Percentiles rank a stretch among this genome's conserved stretches.
Conservation (phyloP, 768 basidiomycete species). For the Trametes elegans region DNA sequence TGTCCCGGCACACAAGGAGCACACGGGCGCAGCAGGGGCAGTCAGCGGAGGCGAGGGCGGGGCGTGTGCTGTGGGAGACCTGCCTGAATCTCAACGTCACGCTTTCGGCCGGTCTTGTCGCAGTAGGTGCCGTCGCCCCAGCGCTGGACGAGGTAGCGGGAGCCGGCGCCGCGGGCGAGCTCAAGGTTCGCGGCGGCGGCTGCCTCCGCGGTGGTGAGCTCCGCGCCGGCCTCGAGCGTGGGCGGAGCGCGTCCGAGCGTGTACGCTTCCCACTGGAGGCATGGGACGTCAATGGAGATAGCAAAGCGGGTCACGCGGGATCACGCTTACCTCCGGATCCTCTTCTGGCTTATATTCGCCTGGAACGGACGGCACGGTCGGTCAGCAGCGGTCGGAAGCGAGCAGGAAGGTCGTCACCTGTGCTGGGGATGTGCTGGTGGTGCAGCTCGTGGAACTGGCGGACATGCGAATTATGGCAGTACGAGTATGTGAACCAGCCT, state of each 20-base stretch:
- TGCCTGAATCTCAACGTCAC: conserved; percentile 96
- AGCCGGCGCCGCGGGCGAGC: conserved; percentile 75
- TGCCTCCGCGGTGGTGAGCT: conserved; percentile 63
- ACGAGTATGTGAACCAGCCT: conserved; percentile 97
- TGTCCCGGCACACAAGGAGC: not conserved
- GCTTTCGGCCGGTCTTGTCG: conserved; percentile 84
- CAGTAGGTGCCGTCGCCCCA: conserved; percentile 92
- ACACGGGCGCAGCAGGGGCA: not conserved
- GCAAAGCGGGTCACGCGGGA: conserved; percentile 23
- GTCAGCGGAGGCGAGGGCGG: not conserved
- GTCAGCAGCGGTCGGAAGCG: conserved; percentile 8
- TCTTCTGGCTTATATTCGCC: conserved; percentile 79
- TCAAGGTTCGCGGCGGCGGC: conserved; percentile 70
- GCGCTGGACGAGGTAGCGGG: conserved; percentile 88
- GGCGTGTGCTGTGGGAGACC: conserved; percentile 26
- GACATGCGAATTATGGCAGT: conserved; percentile 92
- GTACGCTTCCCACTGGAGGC: conserved; percentile 68
- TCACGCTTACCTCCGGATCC: conserved; percentile 69
- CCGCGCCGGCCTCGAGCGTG: conserved; percentile 56
- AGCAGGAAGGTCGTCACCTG: conserved; percentile 46
- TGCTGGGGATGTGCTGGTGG: conserved; percentile 58
- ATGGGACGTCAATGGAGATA: conserved; percentile 20
- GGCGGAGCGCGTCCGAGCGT: conserved; percentile 71
- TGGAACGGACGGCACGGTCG: conserved; percentile 31
- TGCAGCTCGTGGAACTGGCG: conserved; percentile 90